These are phyloP conservation scores for Endocalyx cinctus DNA, from an alignment of 2,329 filamentous ascomycete species.

Conservation along the genomic window DNA sequence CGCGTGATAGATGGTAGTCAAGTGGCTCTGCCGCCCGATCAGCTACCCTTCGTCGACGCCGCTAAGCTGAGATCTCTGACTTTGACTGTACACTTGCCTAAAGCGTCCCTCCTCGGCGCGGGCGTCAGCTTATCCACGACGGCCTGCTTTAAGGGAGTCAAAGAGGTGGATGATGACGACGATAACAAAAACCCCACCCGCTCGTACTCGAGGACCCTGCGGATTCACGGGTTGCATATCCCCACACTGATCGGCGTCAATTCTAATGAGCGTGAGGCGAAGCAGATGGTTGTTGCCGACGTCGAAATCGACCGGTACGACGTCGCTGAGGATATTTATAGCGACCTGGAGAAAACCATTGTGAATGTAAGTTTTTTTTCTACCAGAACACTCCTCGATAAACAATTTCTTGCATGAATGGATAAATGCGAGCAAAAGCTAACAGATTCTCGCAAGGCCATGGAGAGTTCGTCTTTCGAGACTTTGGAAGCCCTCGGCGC, in stretches of 20 bases:
- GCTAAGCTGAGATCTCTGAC: conserved; percentile 40
- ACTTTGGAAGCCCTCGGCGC: conserved; percentile 59
- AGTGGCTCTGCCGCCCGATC: conserved; percentile 23
- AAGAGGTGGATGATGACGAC: conserved; percentile 17
- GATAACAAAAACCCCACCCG: conserved; percentile 21
- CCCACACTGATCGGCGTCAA: conserved; percentile 71
- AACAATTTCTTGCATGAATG: too few relatives aligned
- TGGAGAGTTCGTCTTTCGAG: conserved; percentile 54
- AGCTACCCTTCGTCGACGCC: conserved; percentile 30
- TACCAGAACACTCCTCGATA: too few relatives aligned
- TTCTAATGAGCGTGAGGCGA: conserved; percentile 60
- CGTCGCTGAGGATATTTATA: conserved; percentile 44
- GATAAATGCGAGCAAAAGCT: too few relatives aligned
- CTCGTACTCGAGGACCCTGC: conserved; percentile 34
- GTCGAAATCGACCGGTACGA: conserved; percentile 55
- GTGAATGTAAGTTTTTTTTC: conserved; percentile 48
- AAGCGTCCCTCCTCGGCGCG: conserved; percentile 62
- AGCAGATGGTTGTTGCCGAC: conserved; percentile 62
- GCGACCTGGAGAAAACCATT: conserved; percentile 53
- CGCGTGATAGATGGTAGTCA: conserved; percentile 26
- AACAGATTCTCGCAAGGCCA: conserved; percentile 43
- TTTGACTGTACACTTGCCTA: conserved; percentile 56
- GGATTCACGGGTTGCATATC: conserved; percentile 54
- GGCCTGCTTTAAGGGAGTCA: conserved; percentile 34
- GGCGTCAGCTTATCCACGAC: conserved; percentile 49